phyloP scores from a whole-genome alignment of 108 stramenopile genomes.

The Skeletonema menzelii region DNA sequence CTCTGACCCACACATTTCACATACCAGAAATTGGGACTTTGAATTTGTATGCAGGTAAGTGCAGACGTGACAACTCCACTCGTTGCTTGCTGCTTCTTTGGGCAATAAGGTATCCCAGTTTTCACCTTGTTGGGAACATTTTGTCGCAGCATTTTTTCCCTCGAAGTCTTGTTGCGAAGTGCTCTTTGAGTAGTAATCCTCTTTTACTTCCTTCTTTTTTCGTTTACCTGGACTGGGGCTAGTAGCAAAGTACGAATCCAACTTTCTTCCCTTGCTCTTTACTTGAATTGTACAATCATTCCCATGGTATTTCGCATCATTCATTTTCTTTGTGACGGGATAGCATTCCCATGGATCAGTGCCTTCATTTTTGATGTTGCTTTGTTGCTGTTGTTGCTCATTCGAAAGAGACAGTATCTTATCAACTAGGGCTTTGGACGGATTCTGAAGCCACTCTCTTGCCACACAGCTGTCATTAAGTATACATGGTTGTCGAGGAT shows the following conservation, averaged over 20 bases:
- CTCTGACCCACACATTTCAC: slow-evolving; percentile 34
- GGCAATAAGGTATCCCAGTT: not conserved
- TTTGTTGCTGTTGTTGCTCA: not conserved
- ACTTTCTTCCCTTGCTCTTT: slow-evolving; percentile 7
- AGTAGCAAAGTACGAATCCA: slow-evolving; percentile 26
- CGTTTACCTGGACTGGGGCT: not conserved
- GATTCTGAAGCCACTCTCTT: slow-evolving; percentile 60
- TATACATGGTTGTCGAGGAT: slow-evolving; percentile 73
- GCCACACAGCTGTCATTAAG: slow-evolving; percentile 61
- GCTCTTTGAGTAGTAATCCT: not conserved
- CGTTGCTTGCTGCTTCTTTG: not conserved
- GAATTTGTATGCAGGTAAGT: slow-evolving; percentile 19
- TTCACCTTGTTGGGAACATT: not conserved
- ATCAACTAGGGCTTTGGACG: slow-evolving; percentile 37
- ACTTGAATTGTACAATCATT: slow-evolving; percentile 36
- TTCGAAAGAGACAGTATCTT: slow-evolving; percentile 23
- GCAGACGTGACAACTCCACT: slow-evolving; percentile 25
- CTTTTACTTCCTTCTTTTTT: not conserved
- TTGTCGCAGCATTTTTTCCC: not conserved
- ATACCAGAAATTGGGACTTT: slow-evolving; percentile 24
- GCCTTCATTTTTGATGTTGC: not conserved
- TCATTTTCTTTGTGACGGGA: slow-evolving; percentile 38
- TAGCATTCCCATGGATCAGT: slow-evolving; percentile 11
- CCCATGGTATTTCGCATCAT: slow-evolving; percentile 20
- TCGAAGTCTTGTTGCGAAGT: not conserved